phyloP scores from a whole-genome alignment of 495 filamentous ascomycete genomes.

The Aspergillus egyptiacus region DNA sequence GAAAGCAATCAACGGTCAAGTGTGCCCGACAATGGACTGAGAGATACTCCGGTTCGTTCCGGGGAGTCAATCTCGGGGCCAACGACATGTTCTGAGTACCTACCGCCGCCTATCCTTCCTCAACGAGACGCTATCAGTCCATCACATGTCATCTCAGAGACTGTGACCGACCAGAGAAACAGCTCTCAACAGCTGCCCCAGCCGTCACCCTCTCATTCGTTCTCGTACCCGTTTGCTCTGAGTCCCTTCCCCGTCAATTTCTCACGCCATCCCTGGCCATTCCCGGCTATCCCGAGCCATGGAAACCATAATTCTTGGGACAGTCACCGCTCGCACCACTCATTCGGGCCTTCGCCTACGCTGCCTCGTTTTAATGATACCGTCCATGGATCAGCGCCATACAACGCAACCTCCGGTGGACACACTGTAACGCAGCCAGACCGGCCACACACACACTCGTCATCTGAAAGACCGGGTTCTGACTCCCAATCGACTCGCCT shows the following conservation, averaged over 20 bases:
- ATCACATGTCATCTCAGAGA: neutral
- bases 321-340: too few relatives aligned
- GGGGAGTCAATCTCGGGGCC: neutral
- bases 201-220: neutral
- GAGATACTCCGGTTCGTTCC: neutral
- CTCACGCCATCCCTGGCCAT: neutral
- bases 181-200: neutral
- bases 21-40: neutral
- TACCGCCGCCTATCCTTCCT: neutral
- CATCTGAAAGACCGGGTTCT: neutral
- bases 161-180: neutral
- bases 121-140: neutral
- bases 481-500: conserved; percentile 56
- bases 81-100: neutral
- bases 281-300: too few relatives aligned
- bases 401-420: neutral
- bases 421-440: neutral
- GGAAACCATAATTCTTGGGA: too few relatives aligned
- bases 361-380: too few relatives aligned
- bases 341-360: too few relatives aligned
- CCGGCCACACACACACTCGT: neutral
- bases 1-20: neutral
- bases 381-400: neutral
- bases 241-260: neutral
- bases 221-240: neutral